Evolutionary conservation across 495 filamentous ascomycete species (phyloP).

Genomic region (Podospora bellae-mahoneyi): DNA sequence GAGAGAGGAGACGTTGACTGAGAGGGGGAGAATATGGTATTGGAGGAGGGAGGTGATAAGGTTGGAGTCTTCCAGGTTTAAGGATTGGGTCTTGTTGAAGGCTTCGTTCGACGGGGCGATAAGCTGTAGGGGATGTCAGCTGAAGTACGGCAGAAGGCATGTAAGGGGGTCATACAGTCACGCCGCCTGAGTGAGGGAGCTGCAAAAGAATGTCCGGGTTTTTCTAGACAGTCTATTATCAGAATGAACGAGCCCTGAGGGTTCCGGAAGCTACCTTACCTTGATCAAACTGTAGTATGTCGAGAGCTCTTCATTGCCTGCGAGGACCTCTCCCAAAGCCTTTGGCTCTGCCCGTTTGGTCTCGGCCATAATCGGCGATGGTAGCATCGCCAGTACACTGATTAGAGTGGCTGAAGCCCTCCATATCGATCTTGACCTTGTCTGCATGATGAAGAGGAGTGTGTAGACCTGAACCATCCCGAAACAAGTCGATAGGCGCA

Average conservation of each 20-base stretch:
- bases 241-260: conserved; percentile 1
- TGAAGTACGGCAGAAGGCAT: background rate
- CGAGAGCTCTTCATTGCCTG: conserved; percentile 28
- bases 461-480: background rate
- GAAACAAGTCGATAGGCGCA: background rate
- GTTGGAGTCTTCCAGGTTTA: conserved; percentile 21
- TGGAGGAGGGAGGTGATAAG: conserved; percentile 47
- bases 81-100: conserved; percentile 41
- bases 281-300: conserved; percentile 36
- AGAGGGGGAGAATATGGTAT: conserved; percentile 63
- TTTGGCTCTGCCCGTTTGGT: conserved; percentile 4
- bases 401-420: background rate
- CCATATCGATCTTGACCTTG: background rate
- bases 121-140: conserved; percentile 30
- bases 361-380: background rate
- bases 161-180: conserved; percentile 30
- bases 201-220: conserved; percentile 37
- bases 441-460: background rate
- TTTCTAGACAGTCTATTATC: conserved; percentile 21
- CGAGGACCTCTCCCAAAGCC: conserved; percentile 30
- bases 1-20: conserved; percentile 40
- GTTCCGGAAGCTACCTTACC: conserved; percentile 14
- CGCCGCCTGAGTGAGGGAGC: conserved; percentile 31
- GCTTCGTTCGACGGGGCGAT: conserved; percentile 60
- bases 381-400: background rate